These are phyloP conservation scores for Citrus reticulata DNA, from an alignment of 345 rosid genomes.

Conservation along the genomic window DNA sequence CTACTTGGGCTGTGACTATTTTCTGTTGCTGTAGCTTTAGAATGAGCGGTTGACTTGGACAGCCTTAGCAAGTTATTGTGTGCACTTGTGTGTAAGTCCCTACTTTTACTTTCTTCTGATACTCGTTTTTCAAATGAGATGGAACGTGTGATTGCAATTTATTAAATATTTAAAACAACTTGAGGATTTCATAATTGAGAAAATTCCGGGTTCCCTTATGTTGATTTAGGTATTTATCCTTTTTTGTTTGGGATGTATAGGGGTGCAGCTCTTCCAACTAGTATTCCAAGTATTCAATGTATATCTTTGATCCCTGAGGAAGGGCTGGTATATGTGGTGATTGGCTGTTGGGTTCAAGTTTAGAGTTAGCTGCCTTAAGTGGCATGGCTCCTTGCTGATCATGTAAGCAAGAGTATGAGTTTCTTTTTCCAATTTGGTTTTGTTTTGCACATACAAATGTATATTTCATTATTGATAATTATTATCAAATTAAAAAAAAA, in stretches of 20 bases:
- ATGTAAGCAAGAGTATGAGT: conserved; percentile 34
- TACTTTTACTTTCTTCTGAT: not conserved
- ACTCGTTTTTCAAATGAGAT: not conserved
- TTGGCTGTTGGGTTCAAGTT: conserved; percentile 51
- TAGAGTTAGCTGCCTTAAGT: conserved; percentile 85
- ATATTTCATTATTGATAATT: not conserved
- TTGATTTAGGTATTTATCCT: too few relatives aligned
- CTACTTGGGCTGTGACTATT: not conserved
- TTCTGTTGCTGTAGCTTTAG: not conserved
- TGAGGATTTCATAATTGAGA: not conserved
- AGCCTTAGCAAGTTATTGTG: not conserved
- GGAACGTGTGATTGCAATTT: not conserved
- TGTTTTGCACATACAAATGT: not conserved
- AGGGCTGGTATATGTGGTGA: conserved; percentile 59
- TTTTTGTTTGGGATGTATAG: too few relatives aligned
- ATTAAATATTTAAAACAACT: not conserved
- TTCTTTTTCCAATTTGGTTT: not conserved
- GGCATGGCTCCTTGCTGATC: conserved; percentile 74
- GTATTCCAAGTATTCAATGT: conserved; percentile 59
- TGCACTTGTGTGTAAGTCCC: not conserved
- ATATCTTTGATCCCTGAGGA: conserved; percentile 75
- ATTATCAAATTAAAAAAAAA: too few relatives aligned
- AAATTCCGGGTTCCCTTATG: not conserved
- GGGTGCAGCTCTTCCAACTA: conserved; percentile 35
- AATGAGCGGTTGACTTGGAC: not conserved